These are phyloP conservation scores for Spathaspora sp. DNA, from an alignment of 805 yeast genomes.

Conservation along the genomic window DNA sequence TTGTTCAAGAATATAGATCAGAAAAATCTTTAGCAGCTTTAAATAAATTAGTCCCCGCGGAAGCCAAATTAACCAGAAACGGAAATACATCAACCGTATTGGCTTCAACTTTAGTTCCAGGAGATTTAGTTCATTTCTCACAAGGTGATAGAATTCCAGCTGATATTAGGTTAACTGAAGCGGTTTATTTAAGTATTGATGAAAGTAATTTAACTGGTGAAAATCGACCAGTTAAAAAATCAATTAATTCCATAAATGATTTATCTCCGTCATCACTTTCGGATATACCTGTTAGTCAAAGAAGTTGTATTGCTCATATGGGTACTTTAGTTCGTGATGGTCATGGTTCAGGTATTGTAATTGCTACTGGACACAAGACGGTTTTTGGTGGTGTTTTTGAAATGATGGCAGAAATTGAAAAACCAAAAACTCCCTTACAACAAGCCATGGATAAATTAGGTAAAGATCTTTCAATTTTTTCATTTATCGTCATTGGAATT, in stretches of 20 bases:
- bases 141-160: slow-evolving; percentile 98
- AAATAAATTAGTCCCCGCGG: slow-evolving; percentile 93
- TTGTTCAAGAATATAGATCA: slow-evolving; percentile 93
- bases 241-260: slow-evolving; percentile 8
- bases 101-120: slow-evolving; percentile 90
- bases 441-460: slow-evolving; percentile 94
- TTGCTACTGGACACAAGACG: slow-evolving; percentile 85
- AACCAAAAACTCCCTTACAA: slow-evolving; percentile 97
- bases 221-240: slow-evolving; percentile 78
- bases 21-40: slow-evolving; percentile 93
- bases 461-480: slow-evolving; percentile 77
- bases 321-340: slow-evolving; percentile 97
- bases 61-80: slow-evolving; percentile 84
- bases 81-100: slow-evolving; percentile 76
- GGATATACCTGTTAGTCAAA: slow-evolving; percentile 54
- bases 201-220: slow-evolving; percentile 97
- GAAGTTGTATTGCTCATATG: slow-evolving; percentile 86
- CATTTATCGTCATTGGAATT: slow-evolving; percentile 85
- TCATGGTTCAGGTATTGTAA: slow-evolving; percentile 88
- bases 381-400: slow-evolving; percentile 94
- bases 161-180: slow-evolving; percentile 75
- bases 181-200: slow-evolving; percentile 81
- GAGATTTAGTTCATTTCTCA: slow-evolving; percentile 83
- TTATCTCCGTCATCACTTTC: slow-evolving; percentile 15
- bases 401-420: slow-evolving; percentile 92